Percentiles rank a stretch among this genome's conserved stretches.
Evolutionary conservation across 2,329 filamentous ascomycete species (phyloP).

Genomic region (Ceratocystis huliohia): DNA sequence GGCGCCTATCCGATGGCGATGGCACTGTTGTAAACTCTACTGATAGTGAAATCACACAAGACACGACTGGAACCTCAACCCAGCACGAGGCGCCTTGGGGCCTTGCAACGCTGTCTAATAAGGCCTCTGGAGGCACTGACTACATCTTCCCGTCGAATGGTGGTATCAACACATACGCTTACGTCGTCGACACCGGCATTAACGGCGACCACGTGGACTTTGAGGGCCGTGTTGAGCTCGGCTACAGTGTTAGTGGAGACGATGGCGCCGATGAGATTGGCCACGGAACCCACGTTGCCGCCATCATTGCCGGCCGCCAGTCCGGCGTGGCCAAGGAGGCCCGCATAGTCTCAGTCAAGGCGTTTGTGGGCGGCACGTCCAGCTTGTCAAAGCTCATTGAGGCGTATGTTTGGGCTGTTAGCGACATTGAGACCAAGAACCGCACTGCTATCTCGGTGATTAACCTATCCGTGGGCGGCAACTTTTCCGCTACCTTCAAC

Average conservation of each 20-base stretch:
- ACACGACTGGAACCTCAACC: conserved; percentile 47
- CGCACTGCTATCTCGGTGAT: conserved; percentile 30
- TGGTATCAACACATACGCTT: conserved; percentile 24
- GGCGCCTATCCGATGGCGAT: conserved; percentile 15
- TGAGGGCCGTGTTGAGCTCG: conserved; percentile 23
- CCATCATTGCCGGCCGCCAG: conserved; percentile 21
- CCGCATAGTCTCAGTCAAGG: conserved; percentile 36
- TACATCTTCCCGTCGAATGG: conserved; percentile 23
- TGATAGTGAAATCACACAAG: conserved; percentile 4
- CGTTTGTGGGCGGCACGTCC: conserved; percentile 29
- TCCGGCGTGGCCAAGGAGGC: conserved; percentile 33
- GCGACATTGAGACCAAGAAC: conserved; percentile 27
- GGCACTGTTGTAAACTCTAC: conserved; percentile 9
- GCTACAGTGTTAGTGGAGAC: conserved; percentile 25
- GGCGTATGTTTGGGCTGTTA: conserved; percentile 29
- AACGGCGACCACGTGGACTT: conserved; percentile 24
- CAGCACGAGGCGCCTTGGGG: conserved; percentile 28
- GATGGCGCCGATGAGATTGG: conserved; percentile 28
- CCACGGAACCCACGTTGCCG: conserved; percentile 33
- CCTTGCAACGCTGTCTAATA: conserved; percentile 28
- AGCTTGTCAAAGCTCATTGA: conserved; percentile 27
- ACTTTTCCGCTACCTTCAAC: conserved; percentile 19
- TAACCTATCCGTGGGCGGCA: conserved; percentile 33
- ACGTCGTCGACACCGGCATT: conserved; percentile 26
- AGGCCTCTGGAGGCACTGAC: conserved; percentile 22